These are phyloP conservation scores for Saccharum spontaneum DNA, from an alignment of 176 grass and related monocot genomes.

Conservation along the genomic window DNA sequence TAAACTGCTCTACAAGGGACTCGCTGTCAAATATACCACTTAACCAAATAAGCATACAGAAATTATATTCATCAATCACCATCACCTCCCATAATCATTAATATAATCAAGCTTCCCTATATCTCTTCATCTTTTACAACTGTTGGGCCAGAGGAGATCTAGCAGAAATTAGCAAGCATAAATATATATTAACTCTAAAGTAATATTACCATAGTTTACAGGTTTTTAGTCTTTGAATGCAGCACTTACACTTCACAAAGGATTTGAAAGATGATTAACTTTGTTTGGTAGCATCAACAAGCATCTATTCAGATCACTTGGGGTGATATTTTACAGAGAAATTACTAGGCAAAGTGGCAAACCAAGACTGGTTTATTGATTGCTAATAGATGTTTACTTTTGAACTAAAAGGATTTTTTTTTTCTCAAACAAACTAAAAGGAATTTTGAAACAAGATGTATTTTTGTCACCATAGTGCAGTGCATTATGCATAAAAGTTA, in stretches of 20 bases:
- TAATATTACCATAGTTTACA: conserved; percentile 3
- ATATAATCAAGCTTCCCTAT: neutral
- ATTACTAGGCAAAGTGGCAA: neutral
- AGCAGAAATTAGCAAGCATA: neutral
- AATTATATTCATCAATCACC: neutral
- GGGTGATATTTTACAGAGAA: neutral
- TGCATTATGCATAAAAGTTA: conserved; percentile 14
- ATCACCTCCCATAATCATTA: neutral
- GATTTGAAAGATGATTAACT: neutral
- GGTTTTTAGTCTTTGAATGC: neutral
- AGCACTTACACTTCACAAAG: neutral
- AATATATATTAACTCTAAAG: neutral
- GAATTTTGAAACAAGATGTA: neutral
- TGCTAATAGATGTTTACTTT: neutral
- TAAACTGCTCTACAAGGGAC: conserved; percentile 10
- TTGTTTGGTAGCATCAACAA: neutral
- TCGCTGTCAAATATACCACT: neutral
- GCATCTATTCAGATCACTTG: conserved; percentile 13
- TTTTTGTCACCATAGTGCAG: neutral
- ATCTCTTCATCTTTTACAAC: neutral
- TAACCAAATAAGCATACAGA: conserved; percentile 1
- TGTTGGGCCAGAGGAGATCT: neutral
- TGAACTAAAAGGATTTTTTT: conserved; percentile 9
- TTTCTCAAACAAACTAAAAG: neutral
- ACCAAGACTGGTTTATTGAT: neutral